Base-by-base conservation (phyloP, 129 eudicot genomes). In the Flaveria bidentis region DNA sequence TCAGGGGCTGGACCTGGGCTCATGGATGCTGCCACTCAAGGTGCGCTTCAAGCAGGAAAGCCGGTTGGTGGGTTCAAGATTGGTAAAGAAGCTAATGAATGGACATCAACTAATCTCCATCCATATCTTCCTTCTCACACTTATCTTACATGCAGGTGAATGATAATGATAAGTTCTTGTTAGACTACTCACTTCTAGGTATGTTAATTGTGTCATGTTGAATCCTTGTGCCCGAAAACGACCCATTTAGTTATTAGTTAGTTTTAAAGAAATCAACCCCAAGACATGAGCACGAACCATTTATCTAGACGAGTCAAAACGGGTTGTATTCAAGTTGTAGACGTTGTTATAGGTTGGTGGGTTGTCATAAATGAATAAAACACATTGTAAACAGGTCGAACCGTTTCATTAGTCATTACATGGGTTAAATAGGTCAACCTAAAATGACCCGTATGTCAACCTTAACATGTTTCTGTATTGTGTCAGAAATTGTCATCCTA, bases 1-100 rank as follows among this genome's bases (percentile, higher is more conserved):
- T 89, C 97, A 25, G 99, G 99, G 76, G 99, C 89, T 47, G 99
- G 99, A 46, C 99, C 99, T 41, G 99, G 99, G 57, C 89, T 95
- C 79, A 95, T 95, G 99, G 99, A 95, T 86, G 99, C 97, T 7
- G 94, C 87, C 53, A 91, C 90, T 79, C 86, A 82, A 86, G 99
- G 99, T 52, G 94, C 99, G 75, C 84, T 94, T 60, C 80, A 89
- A 83, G 96, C 97, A 41, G 96, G 96, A 68, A 89, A 87, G 79
- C 90, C 92, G 0, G 99, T 94, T 80, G 99, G 95, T 76, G 99
- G 99, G 11, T 91, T 95, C 82, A 95, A 95, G 92, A 95, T 95
- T 11, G 97, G 82, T 63, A 91, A 85, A 81, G 99, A 95, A 85
- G 97, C 99, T 60, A 93, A 91, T 46, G 92, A 91, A 81, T 94